Conservation (phyloP, 2,329 filamentous ascomycete species). For the Zymoseptoria pseudotritici region DNA sequence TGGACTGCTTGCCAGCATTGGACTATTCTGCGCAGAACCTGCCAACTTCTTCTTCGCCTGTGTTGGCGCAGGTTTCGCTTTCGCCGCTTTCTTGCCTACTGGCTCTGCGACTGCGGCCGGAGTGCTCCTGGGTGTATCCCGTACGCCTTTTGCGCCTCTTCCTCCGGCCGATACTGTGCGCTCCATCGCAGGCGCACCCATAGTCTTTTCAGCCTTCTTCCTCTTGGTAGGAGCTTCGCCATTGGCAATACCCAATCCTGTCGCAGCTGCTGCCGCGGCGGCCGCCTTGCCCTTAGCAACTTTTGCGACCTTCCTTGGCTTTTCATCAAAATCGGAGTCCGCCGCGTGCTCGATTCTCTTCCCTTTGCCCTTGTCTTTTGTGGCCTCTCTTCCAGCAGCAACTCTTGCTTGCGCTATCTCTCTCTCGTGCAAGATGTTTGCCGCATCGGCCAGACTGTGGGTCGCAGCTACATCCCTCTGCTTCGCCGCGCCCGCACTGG, state of each 20-base stretch:
- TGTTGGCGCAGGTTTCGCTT: conserved; percentile 57
- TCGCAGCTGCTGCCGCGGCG: conserved; percentile 38
- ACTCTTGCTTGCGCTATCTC: conserved; percentile 75
- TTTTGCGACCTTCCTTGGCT: conserved; percentile 56
- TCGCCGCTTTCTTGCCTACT: conserved; percentile 64
- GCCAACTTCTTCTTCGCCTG: conserved; percentile 71
- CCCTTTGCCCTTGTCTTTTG: conserved; percentile 61
- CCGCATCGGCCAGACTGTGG: conserved; percentile 61
- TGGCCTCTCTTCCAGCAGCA: conserved; percentile 62
- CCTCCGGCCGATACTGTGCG: conserved; percentile 54
- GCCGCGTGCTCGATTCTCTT: conserved; percentile 54
- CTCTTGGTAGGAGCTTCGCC: conserved; percentile 62
- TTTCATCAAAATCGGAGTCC: conserved; percentile 75
- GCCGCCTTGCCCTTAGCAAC: conserved; percentile 58
- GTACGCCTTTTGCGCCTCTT: conserved; percentile 28
- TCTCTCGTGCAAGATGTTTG: conserved; percentile 68
- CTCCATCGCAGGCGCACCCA: conserved; percentile 49
- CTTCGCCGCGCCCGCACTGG: conserved; percentile 60
- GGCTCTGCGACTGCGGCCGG: conserved; percentile 56
- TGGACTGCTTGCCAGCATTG: conserved; percentile 42
- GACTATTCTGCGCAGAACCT: conserved; percentile 26
- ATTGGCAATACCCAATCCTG: conserved; percentile 53
- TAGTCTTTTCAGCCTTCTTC: conserved; percentile 66
- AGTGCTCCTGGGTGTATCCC: conserved; percentile 60
- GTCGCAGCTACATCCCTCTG: conserved; percentile 71